Evolutionary conservation across 176 grass and related monocot species (phyloP), one percentile per base, ranked within the genome.

Genomic region (Cenchrus americanus): DNA sequence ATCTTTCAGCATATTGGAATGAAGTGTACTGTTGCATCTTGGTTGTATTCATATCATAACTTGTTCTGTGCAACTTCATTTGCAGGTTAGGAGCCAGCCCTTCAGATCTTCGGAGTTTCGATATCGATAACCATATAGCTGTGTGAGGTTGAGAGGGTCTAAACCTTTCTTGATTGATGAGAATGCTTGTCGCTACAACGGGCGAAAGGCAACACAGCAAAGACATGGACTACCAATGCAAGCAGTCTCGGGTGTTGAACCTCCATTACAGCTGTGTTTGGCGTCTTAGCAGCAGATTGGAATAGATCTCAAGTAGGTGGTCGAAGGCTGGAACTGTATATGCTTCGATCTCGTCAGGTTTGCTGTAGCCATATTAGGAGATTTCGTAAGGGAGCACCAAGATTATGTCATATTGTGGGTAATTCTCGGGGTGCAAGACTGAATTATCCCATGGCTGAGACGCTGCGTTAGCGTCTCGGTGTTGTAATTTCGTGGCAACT

Each of bases 71-170:
- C 62, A 71, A 60, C 48, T 73, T 66, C 32, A 63, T 91, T 77
- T 69, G 70, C 89, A 99, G 96, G 75, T 82, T 94, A 10, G 96
- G 93, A 57, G 84, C 96, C 42, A 88, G 89, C 26, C 89, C 91
- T 51, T 96, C 93, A 62, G 96, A 99, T 86, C 91, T 90, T n/a
- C 37, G 65, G 30, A 88, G 96, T 66, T 99, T 99, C 49, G 89
- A 99, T 79, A 87, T 96, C 14, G 87, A 94, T 68, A 87, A 81
- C 75, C 91, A 96, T 84, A 75, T 99, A 60, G 65, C 85, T 37
- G 82, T 90, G 46, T 96, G 89, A 92, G 59, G 18, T 47, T 83
- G n/a, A 40, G 18, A 62, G 30, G 55, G 69, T 84, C 0, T 18
- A 26, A 14, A 63, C 62, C 6, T 8, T 15, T 57, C 0, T 22